A percentile compares a stretch with the other conserved stretches of the same genome.
Evolutionary conservation across 2,329 filamentous ascomycete genomes (phyloP).

Genomic region (Ophiostoma pallidulum): DNA sequence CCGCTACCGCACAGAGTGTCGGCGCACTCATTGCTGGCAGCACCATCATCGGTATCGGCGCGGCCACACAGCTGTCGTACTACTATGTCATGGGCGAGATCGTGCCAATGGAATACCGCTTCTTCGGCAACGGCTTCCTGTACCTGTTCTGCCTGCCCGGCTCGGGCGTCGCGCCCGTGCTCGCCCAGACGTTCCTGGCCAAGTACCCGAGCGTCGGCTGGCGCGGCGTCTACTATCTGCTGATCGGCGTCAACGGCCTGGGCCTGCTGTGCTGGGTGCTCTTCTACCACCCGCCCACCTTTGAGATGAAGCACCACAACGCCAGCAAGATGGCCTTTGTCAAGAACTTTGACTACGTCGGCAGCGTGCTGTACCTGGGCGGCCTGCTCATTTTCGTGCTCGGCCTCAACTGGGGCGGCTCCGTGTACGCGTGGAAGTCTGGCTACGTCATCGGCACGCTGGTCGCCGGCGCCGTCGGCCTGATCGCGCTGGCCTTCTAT

Average conservation of each 20-base stretch:
- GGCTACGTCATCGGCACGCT: slow-evolving; percentile 23
- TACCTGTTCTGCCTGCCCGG: slow-evolving; percentile 26
- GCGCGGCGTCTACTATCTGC: slow-evolving; percentile 24
- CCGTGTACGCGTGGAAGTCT: slow-evolving; percentile 25
- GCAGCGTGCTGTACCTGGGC: slow-evolving; percentile 22
- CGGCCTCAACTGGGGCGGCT: slow-evolving; percentile 25
- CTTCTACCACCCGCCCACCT: slow-evolving; percentile 27
- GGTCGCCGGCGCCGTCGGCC: slow-evolving; percentile 19
- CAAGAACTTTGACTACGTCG: slow-evolving; percentile 26
- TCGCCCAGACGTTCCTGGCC: slow-evolving; percentile 21
- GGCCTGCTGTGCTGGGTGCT: slow-evolving; percentile 23
- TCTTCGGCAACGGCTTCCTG: slow-evolving; percentile 24
- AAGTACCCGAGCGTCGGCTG: slow-evolving; percentile 21
- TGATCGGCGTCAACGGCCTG: slow-evolving; percentile 23
- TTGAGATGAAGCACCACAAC: slow-evolving; percentile 23
- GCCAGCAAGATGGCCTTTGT: slow-evolving; percentile 20
- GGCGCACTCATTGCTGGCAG: slow-evolving; percentile 28
- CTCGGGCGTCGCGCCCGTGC: slow-evolving; percentile 21
- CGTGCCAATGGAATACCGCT: slow-evolving; percentile 29
- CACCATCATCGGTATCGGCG: slow-evolving; percentile 28
- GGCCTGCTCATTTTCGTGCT: slow-evolving; percentile 25
- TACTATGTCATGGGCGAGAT: slow-evolving; percentile 29
- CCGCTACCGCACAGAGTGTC: slow-evolving; percentile 27
- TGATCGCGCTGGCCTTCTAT: slow-evolving; percentile 19
- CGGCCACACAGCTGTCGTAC: slow-evolving; percentile 29